phyloP scores from a whole-genome alignment of 495 filamentous ascomycete species.

The Aspergillus olivimuriae region DNA sequence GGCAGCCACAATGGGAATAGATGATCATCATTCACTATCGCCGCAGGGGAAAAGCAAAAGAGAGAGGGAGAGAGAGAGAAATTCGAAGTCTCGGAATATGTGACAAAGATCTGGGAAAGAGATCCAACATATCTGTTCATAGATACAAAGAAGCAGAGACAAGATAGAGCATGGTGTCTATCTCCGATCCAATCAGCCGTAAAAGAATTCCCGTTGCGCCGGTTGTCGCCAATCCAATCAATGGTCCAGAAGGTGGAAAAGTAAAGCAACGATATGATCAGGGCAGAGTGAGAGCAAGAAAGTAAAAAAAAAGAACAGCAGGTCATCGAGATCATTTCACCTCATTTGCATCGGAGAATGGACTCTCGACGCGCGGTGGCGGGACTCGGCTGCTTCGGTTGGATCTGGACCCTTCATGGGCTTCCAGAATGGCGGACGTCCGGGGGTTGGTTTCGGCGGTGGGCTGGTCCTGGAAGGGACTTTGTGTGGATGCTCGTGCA shows the following conservation, averaged over 20 bases:
- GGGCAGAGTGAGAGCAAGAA: not conserved
- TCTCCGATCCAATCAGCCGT: constrained; percentile 2
- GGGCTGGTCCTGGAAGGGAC: constrained; percentile 55
- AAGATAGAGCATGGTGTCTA: constrained; percentile 10
- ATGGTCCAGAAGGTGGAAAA: not conserved
- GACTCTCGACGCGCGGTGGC: constrained; percentile 31
- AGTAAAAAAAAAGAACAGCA: constrained; percentile 1
- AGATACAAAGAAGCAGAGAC: constrained; percentile 11
- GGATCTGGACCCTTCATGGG: constrained; percentile 16
- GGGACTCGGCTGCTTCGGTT: constrained; percentile 21
- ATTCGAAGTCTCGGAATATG: too few species aligned
- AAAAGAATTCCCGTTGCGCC: constrained; percentile 7
- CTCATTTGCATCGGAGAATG: constrained; percentile 43
- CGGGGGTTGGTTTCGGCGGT: constrained; percentile 4
- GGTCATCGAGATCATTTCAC: constrained; percentile 54
- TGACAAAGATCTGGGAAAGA: not conserved
- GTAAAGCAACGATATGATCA: not conserved
- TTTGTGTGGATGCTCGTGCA: constrained; percentile 40
- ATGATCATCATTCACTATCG: too few species aligned
- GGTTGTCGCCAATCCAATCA: constrained; percentile 5
- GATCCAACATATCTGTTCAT: constrained; percentile 15
- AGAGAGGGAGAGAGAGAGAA: too few species aligned
- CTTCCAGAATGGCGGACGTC: constrained; percentile 12
- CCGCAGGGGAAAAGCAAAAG: too few species aligned
- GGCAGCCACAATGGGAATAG: too few species aligned